Evolutionary conservation across 2,329 filamentous ascomycete species (phyloP).

Genomic region (Nectriaceae sp.): DNA sequence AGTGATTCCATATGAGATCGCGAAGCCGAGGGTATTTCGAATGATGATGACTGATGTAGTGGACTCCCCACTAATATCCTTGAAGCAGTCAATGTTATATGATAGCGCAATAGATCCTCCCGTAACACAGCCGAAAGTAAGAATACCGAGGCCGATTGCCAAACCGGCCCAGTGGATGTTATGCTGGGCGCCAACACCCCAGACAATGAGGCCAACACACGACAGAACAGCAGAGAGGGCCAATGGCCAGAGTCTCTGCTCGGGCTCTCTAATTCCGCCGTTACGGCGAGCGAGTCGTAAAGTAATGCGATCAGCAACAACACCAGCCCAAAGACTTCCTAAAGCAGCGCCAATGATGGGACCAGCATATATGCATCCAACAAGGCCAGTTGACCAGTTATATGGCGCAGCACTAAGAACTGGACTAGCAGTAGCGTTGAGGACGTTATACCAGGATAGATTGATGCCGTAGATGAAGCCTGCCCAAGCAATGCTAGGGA

Average conservation of each 20-base stretch:
- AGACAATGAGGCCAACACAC: slow-evolving; percentile 44
- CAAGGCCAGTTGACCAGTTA: slow-evolving; percentile 32
- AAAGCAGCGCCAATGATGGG: slow-evolving; percentile 30
- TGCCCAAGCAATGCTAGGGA: slow-evolving; percentile 36
- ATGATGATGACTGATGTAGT: slow-evolving; percentile 30
- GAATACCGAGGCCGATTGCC: slow-evolving; percentile 33
- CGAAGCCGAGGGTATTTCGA: slow-evolving; percentile 26
- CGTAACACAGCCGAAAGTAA: slow-evolving; percentile 33
- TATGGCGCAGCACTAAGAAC: slow-evolving; percentile 36
- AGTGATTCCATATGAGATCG: slow-evolving; percentile 31
- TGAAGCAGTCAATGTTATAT: slow-evolving; percentile 38
- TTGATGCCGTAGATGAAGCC: slow-evolving; percentile 38
- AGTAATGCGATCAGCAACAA: slow-evolving; percentile 34
- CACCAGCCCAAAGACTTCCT: slow-evolving; percentile 26
- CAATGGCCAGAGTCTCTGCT: slow-evolving; percentile 36
- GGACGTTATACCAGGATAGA: slow-evolving; percentile 37
- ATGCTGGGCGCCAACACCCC: too few species aligned
- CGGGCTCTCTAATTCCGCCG: slow-evolving; percentile 36
- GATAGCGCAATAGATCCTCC: slow-evolving; percentile 34
- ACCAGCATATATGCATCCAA: slow-evolving; percentile 34
- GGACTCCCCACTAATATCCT: slow-evolving; percentile 36
- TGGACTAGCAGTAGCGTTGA: slow-evolving; percentile 34
- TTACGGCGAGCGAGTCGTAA: slow-evolving; percentile 36
- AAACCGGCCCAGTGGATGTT: slow-evolving; percentile 38
- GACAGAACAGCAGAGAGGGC: slow-evolving; percentile 40